These are phyloP conservation scores for Trichoderma asperellum DNA, from an alignment of 2,329 filamentous ascomycete genomes.

Conservation along the genomic window DNA sequence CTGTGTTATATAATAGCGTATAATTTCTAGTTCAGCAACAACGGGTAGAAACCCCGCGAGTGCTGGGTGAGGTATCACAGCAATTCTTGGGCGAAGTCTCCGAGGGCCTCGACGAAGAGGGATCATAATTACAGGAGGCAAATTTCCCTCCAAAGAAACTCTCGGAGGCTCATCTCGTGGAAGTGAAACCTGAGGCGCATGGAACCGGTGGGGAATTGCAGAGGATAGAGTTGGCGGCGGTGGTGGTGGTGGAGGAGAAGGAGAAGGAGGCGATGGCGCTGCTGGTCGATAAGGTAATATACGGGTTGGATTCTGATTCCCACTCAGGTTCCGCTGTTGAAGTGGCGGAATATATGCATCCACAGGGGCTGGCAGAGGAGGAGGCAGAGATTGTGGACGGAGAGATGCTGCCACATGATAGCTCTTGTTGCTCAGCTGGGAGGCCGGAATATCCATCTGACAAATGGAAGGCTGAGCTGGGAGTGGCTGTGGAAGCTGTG, in stretches of 20 bases:
- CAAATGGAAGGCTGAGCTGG: not conserved
- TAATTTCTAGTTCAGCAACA: not conserved
- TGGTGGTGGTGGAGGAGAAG: no score
- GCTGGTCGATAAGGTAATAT: not conserved
- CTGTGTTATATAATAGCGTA: not conserved
- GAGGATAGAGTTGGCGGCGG: not conserved
- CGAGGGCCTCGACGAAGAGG: not conserved
- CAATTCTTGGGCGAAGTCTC: not conserved
- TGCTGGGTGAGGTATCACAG: not conserved
- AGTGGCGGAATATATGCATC: not conserved
- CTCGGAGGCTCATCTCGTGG: not conserved
- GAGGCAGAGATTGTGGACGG: not conserved
- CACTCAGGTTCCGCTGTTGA: not conserved
- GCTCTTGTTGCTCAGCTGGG: not conserved
- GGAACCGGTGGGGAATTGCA: not conserved
- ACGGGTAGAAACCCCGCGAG: not conserved
- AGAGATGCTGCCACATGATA: not conserved
- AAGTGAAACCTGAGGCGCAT: not conserved
- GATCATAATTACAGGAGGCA: not conserved
- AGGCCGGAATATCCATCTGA: not conserved
- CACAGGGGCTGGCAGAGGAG: not conserved
- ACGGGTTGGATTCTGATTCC: not conserved
- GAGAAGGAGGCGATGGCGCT: not conserved
- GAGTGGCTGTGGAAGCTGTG: not conserved
- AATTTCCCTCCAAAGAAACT: not conserved